Evolutionary conservation across 345 rosid species (phyloP).

Genomic region (Eutrema heterophyllum): DNA sequence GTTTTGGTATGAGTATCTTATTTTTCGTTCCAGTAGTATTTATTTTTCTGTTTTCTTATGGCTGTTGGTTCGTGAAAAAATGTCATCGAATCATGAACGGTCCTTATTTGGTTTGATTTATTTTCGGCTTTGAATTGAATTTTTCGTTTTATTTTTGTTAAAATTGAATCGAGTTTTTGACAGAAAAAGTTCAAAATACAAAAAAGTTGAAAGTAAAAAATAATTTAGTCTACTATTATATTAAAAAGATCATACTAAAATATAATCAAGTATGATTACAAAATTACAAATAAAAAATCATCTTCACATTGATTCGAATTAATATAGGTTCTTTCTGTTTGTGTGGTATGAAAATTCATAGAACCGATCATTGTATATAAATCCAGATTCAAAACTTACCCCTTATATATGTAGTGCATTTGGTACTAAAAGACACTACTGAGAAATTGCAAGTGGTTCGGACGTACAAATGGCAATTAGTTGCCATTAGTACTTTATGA

Average conservation of each 20-base stretch:
- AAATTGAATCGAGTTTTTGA: neutral
- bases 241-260: neutral
- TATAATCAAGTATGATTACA: neutral
- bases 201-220: neutral
- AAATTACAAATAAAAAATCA: neutral
- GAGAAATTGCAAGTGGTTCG: slow-evolving; percentile 25
- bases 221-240: neutral
- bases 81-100: neutral
- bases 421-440: slow-evolving; percentile 8
- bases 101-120: neutral
- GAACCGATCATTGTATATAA: neutral
- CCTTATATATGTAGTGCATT: slow-evolving; percentile 10
- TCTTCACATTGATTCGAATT: neutral
- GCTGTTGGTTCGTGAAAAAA: neutral
- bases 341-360: neutral
- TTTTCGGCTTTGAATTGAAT: neutral
- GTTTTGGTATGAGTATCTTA: neutral
- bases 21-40: neutral
- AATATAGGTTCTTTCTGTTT: neutral
- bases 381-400: neutral
- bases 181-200: neutral
- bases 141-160: too few species aligned
- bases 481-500: slow-evolving; percentile 25
- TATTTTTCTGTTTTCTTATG: neutral
- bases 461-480: slow-evolving; percentile 17